These are phyloP conservation scores for Fraxinus americana DNA, from an alignment of 257 asterid species.

Conservation along the genomic window DNA sequence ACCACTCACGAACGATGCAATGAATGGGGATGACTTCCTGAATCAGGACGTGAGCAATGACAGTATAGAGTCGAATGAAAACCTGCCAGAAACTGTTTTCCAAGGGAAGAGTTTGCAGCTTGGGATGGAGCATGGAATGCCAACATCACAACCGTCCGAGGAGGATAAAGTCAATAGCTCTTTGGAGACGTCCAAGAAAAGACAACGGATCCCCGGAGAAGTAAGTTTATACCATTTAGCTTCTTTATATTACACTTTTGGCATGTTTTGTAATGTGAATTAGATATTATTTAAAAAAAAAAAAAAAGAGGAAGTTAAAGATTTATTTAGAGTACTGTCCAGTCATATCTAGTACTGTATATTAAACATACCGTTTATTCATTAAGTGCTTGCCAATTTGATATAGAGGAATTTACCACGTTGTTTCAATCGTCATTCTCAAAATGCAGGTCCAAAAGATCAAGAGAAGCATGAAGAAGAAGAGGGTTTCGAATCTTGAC, in stretches of 20 bases:
- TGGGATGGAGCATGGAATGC: not conserved
- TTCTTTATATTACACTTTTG: not conserved
- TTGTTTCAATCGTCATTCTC: not conserved
- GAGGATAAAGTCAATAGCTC: conserved; percentile 29
- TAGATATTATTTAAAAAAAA: not conserved
- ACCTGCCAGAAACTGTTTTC: conserved; percentile 30
- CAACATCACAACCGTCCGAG: conserved; percentile 14
- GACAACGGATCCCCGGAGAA: conserved; percentile 38
- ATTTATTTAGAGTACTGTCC: too few relatives aligned
- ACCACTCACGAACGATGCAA: conserved; percentile 3
- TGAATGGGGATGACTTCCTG: conserved; percentile 45
- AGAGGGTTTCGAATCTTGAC: conserved; percentile 31
- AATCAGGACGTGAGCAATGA: conserved; percentile 45
- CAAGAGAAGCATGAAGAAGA: conserved; percentile 43
- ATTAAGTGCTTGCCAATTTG: not conserved
- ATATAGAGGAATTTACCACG: not conserved
- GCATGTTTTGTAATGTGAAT: not conserved
- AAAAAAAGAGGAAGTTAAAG: too few relatives aligned
- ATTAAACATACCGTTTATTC: too few relatives aligned
- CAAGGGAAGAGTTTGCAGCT: conserved; percentile 23
- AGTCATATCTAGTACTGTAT: too few relatives aligned
- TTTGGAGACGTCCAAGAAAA: conserved; percentile 43
- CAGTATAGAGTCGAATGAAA: conserved; percentile 33
- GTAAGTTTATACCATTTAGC: conserved; percentile 27
- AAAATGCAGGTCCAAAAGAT: conserved; percentile 40